Conservation (phyloP, 2,329 filamentous ascomycete species). For the Didymella sp. region DNA sequence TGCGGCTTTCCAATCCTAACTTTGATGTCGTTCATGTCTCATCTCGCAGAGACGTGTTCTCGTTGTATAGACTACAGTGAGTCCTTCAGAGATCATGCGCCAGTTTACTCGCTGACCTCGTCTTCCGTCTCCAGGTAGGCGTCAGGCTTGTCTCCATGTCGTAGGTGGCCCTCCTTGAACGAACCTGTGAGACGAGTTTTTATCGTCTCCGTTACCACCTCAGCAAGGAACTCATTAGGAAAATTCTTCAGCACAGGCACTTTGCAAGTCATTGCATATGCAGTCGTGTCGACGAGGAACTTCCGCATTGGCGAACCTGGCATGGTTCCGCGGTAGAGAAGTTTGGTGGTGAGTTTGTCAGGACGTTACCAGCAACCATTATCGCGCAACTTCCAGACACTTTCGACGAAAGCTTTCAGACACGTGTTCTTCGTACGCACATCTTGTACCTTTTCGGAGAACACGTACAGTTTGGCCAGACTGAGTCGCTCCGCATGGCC, state of each 20-base stretch:
- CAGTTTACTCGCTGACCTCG: not conserved
- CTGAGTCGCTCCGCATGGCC: not conserved
- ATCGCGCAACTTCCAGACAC: not conserved
- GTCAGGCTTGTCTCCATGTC: too few species aligned
- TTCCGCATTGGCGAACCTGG: not conserved
- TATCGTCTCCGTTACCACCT: too few species aligned
- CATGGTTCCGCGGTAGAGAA: not conserved
- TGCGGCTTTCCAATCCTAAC: too few species aligned
- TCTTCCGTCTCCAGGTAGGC: not conserved
- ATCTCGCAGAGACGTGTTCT: too few species aligned
- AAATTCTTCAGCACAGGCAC: not conserved
- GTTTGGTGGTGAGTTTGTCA: not conserved
- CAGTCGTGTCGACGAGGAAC: not conserved
- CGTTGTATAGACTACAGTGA: too few species aligned
- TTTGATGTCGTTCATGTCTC: too few species aligned
- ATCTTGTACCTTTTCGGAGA: conserved; percentile 27
- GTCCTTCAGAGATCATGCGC: too few species aligned
- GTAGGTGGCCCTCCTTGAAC: too few species aligned
- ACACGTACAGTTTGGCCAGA: conserved; percentile 16
- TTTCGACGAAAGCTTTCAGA: not conserved
- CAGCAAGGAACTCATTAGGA: too few species aligned
- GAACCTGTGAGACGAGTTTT: too few species aligned
- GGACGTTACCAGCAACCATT: not conserved
- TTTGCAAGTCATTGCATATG: not conserved
- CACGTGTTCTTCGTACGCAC: not conserved